Base-by-base conservation (phyloP, 768 basidiomycete genomes). In the Boletus eberwhitei region DNA sequence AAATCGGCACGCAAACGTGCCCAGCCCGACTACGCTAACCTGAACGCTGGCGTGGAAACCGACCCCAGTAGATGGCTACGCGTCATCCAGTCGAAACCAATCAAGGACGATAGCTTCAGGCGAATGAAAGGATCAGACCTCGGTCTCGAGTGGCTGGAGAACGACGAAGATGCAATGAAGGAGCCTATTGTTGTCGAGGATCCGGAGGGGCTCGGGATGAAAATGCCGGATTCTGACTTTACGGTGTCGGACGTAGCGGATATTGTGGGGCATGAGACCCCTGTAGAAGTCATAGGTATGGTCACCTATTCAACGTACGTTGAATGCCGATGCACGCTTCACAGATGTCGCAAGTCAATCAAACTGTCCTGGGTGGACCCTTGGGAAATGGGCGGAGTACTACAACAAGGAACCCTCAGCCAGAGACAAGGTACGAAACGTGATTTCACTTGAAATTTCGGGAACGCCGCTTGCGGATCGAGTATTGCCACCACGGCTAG, bases 371-470 rank as follows among this genome's bases (percentile, higher is more conserved):
- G 89, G 90, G 12, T 98, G 96, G 97, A 91, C 86, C 16, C 74
- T 99, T 4, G 86, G 82, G 8, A 88, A 84, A 71, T 99, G 96
- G 96, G 90, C 87, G 5, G 86, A 88, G 55, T 96, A 96, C 66
- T 90, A 87, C 69, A 78, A 83, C 55, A 75, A 82, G 14, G 84
- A 89, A 19, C 78, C 85, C 1, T 74, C 79, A 7, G 75, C 79
- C 41, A 83, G 89, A 50, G 91, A 95, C 66, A 96, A 92, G 69
- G 84, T 97, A 34, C 84, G 87, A 57, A 99, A 99, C 64, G 93
- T 99, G 31, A 99, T 99, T 52, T 94, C 92, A 3, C 75, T 98
- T 47, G 96, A 99, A 69, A 87, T 98, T 22, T 91, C 91, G 2
- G 92, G 90, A 8, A 93, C 92, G 4, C 75, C 81, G 48, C 77